phyloP scores from a whole-genome alignment of 2,329 filamentous ascomycete species.

The Fusarium lyarnte region DNA sequence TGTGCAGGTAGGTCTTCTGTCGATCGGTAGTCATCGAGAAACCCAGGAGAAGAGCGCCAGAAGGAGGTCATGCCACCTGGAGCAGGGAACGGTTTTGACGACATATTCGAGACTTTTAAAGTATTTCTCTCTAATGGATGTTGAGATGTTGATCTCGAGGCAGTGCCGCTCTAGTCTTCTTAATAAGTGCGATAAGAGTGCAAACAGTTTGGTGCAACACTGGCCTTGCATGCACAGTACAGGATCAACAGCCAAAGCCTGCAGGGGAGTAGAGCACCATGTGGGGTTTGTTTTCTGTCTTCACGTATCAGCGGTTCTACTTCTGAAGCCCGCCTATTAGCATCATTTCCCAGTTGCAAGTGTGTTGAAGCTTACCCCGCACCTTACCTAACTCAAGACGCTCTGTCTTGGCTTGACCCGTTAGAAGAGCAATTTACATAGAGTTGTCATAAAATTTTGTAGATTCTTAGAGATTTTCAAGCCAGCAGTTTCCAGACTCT shows the following conservation, averaged over 20 bases:
- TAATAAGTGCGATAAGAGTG: background rate
- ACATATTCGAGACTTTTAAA: background rate
- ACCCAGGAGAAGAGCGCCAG: slow-evolving; percentile 5
- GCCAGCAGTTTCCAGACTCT: background rate
- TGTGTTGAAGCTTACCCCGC: background rate
- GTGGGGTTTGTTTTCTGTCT: background rate
- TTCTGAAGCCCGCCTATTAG: background rate
- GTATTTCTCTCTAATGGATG: background rate
- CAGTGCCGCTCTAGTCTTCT: background rate
- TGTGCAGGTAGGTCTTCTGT: slow-evolving; percentile 45
- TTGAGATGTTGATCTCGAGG: background rate
- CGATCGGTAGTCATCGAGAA: slow-evolving; percentile 3
- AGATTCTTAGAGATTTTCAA: rapidly evolving
- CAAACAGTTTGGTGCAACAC: no score
- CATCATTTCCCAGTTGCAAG: no score
- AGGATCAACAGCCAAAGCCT: background rate
- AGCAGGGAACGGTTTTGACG: background rate
- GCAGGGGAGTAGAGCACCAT: no score
- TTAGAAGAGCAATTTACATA: no score
- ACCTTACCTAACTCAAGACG: background rate
- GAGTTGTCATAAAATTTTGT: no score
- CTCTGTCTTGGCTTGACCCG: background rate
- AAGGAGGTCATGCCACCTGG: slow-evolving; percentile 20
- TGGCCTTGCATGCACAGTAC: background rate
- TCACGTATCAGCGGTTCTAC: background rate